phyloP scores from a whole-genome alignment of 2,329 filamentous ascomycete genomes.

The Ambrosiella cleistominuta region DNA sequence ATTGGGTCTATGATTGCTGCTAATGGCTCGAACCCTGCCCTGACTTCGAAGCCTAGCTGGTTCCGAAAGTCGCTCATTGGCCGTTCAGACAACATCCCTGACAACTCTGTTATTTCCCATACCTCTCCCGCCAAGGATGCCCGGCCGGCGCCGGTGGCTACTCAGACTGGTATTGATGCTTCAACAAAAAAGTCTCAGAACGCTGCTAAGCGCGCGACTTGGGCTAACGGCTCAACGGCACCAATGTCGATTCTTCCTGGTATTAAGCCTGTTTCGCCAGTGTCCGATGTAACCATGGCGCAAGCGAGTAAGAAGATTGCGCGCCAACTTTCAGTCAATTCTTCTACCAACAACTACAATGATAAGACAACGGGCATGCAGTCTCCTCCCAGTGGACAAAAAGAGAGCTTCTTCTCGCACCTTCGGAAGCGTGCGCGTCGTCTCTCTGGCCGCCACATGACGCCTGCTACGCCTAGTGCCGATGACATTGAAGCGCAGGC shows the following conservation, averaged over 20 bases:
- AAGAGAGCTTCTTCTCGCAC: slow-evolving; percentile 97
- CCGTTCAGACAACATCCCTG: slow-evolving; percentile 40
- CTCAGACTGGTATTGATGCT: slow-evolving; percentile 23
- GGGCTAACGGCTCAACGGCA: slow-evolving; percentile 69
- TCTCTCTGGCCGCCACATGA: slow-evolving; percentile 80
- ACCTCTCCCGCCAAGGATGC: slow-evolving; percentile 27
- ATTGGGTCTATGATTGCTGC: slow-evolving; percentile 14
- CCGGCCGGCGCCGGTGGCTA: slow-evolving; percentile 26
- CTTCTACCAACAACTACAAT: slow-evolving; percentile 86
- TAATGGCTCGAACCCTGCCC: slow-evolving; percentile 23
- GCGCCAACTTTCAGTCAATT: slow-evolving; percentile 80
- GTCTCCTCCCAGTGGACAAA: slow-evolving; percentile 62
- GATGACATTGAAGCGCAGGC: slow-evolving; percentile 89
- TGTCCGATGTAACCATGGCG: slow-evolving; percentile 84
- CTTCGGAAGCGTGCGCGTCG: slow-evolving; percentile 81
- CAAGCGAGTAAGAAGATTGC: slow-evolving; percentile 89
- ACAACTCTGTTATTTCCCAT: slow-evolving; percentile 4
- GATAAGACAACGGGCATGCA: slow-evolving; percentile 52
- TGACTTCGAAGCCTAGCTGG: slow-evolving; percentile 73
- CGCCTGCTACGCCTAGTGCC: slow-evolving; percentile 56
- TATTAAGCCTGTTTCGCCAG: slow-evolving; percentile 83
- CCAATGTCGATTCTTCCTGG: slow-evolving; percentile 94
- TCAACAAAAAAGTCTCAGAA: slow-evolving; percentile 19
- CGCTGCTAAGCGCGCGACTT: slow-evolving; percentile 72
- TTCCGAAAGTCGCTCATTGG: slow-evolving; percentile 89